Evolutionary conservation across 208 protist genomes (phyloP), one percentile per base, ranked within the genome.

Genomic region (Entamoeba nuttalli): DNA sequence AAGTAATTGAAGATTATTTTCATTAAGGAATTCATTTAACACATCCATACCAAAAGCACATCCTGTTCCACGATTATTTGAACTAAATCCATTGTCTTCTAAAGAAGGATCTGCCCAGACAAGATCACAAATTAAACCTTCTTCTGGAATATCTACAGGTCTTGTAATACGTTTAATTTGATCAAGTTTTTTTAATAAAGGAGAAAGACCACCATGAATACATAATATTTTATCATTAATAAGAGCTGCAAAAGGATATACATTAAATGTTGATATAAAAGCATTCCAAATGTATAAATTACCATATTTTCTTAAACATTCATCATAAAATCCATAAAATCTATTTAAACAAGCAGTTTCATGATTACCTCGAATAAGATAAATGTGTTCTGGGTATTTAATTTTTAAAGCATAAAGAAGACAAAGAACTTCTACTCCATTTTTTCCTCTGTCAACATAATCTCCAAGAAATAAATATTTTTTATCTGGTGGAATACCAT

Each of bases 151-250:
- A 96, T 99, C 98, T 71, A 98, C 99, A 35, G 99, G 99, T 7
- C 99, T 97, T 52, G 97, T 96, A 95, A 99, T 98, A 95, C 98
- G 98, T 95, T 98, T 97, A 95, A 99, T 98, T 96, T 99, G 98
- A 2, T 99, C 98, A 97, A 99, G 98, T 51, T 97, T 97, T 69
- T 98, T 97, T 17, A 99, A 97, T 96, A 99, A 98, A 44, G 99
- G 99, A 1, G 97, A 98, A 15, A 99, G 97, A 94, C 99, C 99
- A 93, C 98, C 99, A 96, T 99, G 99, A 96, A 98, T 99, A 97
- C 99, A 99, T 95, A 99, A 99, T 95, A 99, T 99, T 96, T 99
- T 99, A 95, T 99, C 99, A 96, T 99, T 98, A 73, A 99, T 99
- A 95, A 99, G 98, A 53, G 99, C 99, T 9, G 98, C 98, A 73